A percentile compares a stretch with the other conserved stretches of the same genome.
phyloP scores from a whole-genome alignment of 2,329 filamentous ascomycete species.

The Cladosporium colombiae region DNA sequence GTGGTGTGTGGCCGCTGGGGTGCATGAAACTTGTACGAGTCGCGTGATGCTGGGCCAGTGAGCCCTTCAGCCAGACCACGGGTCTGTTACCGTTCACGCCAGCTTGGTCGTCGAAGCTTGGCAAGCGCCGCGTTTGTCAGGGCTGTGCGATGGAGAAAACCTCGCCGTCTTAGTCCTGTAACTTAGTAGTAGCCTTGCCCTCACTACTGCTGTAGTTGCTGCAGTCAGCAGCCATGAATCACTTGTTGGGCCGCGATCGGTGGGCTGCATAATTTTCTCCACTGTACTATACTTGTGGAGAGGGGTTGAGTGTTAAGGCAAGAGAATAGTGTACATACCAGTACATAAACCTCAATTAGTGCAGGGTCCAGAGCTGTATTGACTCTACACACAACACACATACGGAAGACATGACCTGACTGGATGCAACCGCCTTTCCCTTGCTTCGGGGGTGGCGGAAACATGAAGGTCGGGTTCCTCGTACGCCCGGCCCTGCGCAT shows the following conservation, averaged over 20 bases:
- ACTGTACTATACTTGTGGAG: not conserved
- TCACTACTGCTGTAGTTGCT: not conserved
- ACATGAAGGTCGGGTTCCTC: not conserved
- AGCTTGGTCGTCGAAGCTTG: not conserved
- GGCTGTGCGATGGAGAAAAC: not conserved
- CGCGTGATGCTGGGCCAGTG: not conserved
- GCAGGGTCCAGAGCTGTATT: not conserved
- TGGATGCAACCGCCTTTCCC: not conserved
- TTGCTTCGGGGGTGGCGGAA: slow-evolving; percentile 6
- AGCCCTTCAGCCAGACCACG: not conserved
- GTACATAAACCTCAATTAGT: not conserved
- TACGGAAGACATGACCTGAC: not conserved
- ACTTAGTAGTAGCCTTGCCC: not conserved
- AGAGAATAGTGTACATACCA: not conserved
- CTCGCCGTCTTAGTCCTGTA: not conserved
- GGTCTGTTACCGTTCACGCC: not conserved
- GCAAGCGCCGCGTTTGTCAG: not conserved
- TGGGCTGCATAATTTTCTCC: not conserved
- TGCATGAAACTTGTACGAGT: slow-evolving; percentile 7
- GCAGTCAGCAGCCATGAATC: slow-evolving; percentile 1
- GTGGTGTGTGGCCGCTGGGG: slow-evolving; percentile 3
- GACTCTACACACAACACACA: not conserved
- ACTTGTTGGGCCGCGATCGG: slow-evolving; percentile 8
- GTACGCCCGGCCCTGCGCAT: not conserved
- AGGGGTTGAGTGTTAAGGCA: not conserved